phyloP scores from a whole-genome alignment of 306 rosid species.

The Prunus padus region DNA sequence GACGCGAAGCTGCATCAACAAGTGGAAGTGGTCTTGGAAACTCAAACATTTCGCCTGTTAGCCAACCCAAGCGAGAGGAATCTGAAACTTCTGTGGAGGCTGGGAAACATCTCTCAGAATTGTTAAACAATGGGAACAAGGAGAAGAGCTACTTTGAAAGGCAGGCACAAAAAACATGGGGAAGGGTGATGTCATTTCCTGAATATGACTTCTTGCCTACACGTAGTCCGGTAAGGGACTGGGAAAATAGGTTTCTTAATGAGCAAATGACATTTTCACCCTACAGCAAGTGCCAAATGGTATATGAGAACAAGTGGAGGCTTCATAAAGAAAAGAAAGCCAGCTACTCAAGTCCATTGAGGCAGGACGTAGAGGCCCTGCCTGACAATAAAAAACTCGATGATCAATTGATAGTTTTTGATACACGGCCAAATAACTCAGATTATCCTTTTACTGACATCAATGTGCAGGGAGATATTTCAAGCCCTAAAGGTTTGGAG shows the following conservation, averaged over 20 bases:
- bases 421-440: slow-evolving; percentile 23
- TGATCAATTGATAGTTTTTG: slow-evolving; percentile 22
- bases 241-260: slow-evolving; percentile 1
- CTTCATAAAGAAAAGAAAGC: slow-evolving; percentile 34
- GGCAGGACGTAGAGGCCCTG: slow-evolving; percentile 28
- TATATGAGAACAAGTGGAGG: slow-evolving; percentile 33
- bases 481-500: slow-evolving; percentile 44
- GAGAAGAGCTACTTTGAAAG: slow-evolving; percentile 22
- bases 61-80: slow-evolving; percentile 27
- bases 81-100: slow-evolving; percentile 31
- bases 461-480: slow-evolving; percentile 24
- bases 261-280: slow-evolving; percentile 31
- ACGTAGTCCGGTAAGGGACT: slow-evolving; percentile 22
- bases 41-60: slow-evolving; percentile 11
- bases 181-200: slow-evolving; percentile 33
- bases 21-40: slow-evolving; percentile 32
- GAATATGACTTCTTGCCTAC: slow-evolving; percentile 36
- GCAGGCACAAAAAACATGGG: slow-evolving; percentile 28
- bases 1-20: slow-evolving; percentile 40
- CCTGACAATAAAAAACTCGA: slow-evolving; percentile 18
- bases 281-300: slow-evolving; percentile 25
- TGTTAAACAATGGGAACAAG: slow-evolving; percentile 25
- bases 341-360: slow-evolving; percentile 25
- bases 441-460: slow-evolving; percentile 19
- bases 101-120: slow-evolving; percentile 26